These are phyloP conservation scores for Annulohypoxylon truncatum DNA, from an alignment of 2,329 filamentous ascomycete species.

Conservation along the genomic window DNA sequence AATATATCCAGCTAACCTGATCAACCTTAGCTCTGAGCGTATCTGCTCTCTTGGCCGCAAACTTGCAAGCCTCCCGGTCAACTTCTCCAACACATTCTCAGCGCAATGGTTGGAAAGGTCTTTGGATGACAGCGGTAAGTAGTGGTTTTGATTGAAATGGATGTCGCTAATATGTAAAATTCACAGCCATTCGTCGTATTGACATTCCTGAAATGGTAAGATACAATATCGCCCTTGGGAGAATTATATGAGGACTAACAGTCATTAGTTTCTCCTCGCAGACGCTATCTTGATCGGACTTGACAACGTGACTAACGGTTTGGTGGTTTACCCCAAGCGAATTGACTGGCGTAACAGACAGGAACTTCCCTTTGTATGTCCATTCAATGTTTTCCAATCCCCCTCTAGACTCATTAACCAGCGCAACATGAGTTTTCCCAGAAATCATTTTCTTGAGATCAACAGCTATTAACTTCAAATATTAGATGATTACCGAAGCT, in stretches of 20 bases:
- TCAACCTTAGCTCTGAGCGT: conserved; percentile 49
- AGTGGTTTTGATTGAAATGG: conserved; percentile 55
- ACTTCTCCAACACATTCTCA: conserved; percentile 74
- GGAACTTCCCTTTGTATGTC: conserved; percentile 64
- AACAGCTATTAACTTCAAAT: not conserved
- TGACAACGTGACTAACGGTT: conserved; percentile 74
- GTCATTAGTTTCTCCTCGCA: conserved; percentile 67
- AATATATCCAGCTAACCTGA: not conserved
- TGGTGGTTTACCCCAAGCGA: conserved; percentile 82
- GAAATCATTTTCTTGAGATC: not conserved
- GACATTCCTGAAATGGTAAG: conserved; percentile 68
- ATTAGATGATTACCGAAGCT: conserved; percentile 75
- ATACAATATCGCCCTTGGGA: not conserved
- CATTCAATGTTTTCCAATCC: not conserved
- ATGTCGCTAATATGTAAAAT: conserved; percentile 6
- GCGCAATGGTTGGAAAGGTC: conserved; percentile 83
- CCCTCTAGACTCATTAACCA: not conserved
- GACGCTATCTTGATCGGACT: conserved; percentile 75
- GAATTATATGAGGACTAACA: not conserved
- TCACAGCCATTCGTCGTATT: conserved; percentile 55
- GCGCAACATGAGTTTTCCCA: not conserved
- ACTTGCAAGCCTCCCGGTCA: conserved; percentile 48
- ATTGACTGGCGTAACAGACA: conserved; percentile 71
- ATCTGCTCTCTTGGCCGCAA: conserved; percentile 51
- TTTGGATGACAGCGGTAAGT: conserved; percentile 72